These are phyloP conservation scores for Aspergillus bridgeri DNA, from an alignment of 495 filamentous ascomycete genomes.

Conservation along the genomic window DNA sequence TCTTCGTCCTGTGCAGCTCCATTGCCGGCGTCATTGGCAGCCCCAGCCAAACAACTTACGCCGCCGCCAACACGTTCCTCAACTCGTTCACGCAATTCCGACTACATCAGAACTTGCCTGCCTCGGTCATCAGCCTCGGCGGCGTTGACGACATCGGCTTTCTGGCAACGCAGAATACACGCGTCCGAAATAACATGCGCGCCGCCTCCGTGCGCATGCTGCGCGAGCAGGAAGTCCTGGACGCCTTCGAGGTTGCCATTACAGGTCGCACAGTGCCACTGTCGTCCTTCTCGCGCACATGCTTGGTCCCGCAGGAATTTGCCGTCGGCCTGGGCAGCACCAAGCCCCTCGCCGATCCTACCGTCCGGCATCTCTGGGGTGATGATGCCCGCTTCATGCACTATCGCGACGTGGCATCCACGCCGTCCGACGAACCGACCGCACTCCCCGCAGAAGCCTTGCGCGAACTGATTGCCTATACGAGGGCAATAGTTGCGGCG, in stretches of 20 bases:
- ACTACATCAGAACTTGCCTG: conserved; percentile 21
- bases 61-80: conserved; percentile 33
- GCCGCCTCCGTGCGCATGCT: not conserved
- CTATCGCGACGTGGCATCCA: not conserved
- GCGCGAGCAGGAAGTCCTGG: not conserved
- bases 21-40: conserved; percentile 31
- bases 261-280: not conserved
- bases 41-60: conserved; percentile 33
- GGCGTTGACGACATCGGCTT: conserved; percentile 30
- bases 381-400: not conserved
- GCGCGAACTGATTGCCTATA: not conserved
- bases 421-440: not conserved
- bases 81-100: conserved; percentile 38
- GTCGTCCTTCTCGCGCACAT: not conserved
- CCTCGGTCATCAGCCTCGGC: conserved; percentile 29
- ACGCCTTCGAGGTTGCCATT: not conserved
- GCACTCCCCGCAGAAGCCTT: not conserved
- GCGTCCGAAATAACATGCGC: not conserved
- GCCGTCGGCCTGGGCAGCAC: not conserved
- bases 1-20: conserved; percentile 47
- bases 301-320: not conserved
- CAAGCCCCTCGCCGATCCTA: not conserved
- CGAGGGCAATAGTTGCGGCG: not conserved
- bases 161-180: not conserved
- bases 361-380: not conserved